Evolutionary conservation across 345 rosid genomes (phyloP), one percentile per base, ranked within the genome.

Genomic region (Eucalyptus albens): DNA sequence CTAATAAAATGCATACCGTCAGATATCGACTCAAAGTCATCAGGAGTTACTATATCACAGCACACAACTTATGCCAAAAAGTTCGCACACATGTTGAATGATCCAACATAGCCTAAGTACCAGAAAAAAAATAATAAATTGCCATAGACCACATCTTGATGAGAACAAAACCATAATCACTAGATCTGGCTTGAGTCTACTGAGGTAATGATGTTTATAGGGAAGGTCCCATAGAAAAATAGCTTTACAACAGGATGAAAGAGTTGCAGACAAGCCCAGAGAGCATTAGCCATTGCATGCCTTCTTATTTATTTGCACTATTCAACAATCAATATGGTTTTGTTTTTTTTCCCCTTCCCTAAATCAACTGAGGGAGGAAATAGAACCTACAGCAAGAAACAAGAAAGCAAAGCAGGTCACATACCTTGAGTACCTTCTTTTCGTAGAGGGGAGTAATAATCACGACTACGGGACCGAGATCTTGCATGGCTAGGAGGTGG

Each of bases 401-500:
- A 51, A 69, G 50, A 45, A 16, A 37, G 12, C 86, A 80, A 17
- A 56, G 47, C 45, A 21, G 17, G 59, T 9, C 22, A 53, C 85
- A 77, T 87, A 98, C 99, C 97, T 95, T 51, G 97, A 96, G 91
- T 88, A 93, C 91, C 98, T 91, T 86, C 90, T 87, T 89, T 91
- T 95, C 6, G 95, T 92, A 10, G 97, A 90, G 97, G 97, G 55
- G 98, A 95, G 88, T 92, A 90, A 88, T 92, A 93, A 29, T 93
- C 96, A 31, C 93, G 93, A 89, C 97, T 94, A 29, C 92, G 93
- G 50, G 98, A 94, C 49, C 95, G 93, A 44, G 97, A 95, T 92
- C 97, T 94, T 51, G 94, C 95, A 89, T 92, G 93, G 6, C 94
- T 95, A 60, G 96, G 90, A 65, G 95, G 99, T 49, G 99, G 98